Evolutionary conservation across 768 basidiomycete genomes (phyloP), one percentile per base, ranked within the genome.

Genomic region (Suillus paluster): DNA sequence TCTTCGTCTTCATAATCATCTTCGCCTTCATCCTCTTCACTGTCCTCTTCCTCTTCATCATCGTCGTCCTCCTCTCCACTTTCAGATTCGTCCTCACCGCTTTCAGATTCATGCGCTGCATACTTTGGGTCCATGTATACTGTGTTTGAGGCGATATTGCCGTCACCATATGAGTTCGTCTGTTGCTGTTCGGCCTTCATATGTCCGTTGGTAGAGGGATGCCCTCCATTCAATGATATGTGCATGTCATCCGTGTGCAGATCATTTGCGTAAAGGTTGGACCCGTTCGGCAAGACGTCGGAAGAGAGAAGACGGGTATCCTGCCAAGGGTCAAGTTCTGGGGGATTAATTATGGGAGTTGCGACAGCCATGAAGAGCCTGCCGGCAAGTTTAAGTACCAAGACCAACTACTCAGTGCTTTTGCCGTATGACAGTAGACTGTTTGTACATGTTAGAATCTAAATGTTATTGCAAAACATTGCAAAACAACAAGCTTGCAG

Each of bases 1-100:
- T 95, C 95, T 0, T 89, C 89, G 0, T 88, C 87, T 0, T 86
- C 88, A 0, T 84, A 84, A 0, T 86, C 86, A 0, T 85, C 85
- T 0, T 82, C 84, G 0, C 82, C 87, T 0, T 79, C 81, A 0
- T 76, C 80, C 1, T 77, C 81, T 0, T 77, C 79, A 0, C 76
- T 72, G 1, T 50, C 63, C 5, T 69, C 74, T 11, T 67, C 70
- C 1, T 62, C 67, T 5, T 66, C 69, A 14, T 39, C 53, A 9
- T 63, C 62, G 3, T 30, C 57, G 34, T 41, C 52, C 36, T 27
- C 56, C 15, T 55, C 55, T 25, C 53, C 39, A 21, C 55, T 45
- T 52, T 54, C 34, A 27, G 38, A 8, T 14, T 41, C 44, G 3
- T 58, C 57, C 25, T 60, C 53, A 36, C 55, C 44, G 21, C 57